Evolutionary conservation across 768 basidiomycete genomes (phyloP), one percentile per base, ranked within the genome.

Genomic region (Floccularia luteovirens): DNA sequence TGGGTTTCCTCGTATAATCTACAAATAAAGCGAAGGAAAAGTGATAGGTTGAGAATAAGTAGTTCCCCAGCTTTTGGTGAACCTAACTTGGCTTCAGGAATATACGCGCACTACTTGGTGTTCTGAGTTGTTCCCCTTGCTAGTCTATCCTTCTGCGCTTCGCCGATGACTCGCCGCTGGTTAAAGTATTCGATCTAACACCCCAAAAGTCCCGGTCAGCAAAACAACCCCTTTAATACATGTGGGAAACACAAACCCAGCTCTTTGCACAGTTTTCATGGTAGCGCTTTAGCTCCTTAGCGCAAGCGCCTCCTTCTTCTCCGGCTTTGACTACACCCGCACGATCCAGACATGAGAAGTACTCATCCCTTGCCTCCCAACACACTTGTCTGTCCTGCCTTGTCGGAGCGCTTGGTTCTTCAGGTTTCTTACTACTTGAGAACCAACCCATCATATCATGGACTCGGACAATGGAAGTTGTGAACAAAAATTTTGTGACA

Each of bases 171-270:
- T 39, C 92, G 72, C 24, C 91, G 78, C 57, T 90, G 86, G 65
- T 96, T 94, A 54, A 97, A 96, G 58, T 97, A 94, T 20, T 88
- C 87, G 51, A 97, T 82, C 93, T 97, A 49, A 24, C 31, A 33
- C 42, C 38, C 16, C 21, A 38, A 33, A 24, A 8, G 8, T 17
- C 13, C 33, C 10, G 8, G 17, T 34, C 17, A 11, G 11, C 22
- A 14, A 14, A 19, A 20, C 22, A 4, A 4, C 24, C n/a, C 13
- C 6, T 16, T 28, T 22, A 10, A 25, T 3, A 17, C 7, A 22
- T 28, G 8, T 28, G 8, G 8, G 14, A 8, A 28, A 8, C 16
- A 70, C 81, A 42, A 57, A 90, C 91, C 90, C 90, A 94, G 60
- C 90, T 92, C 60, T 78, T 82, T 2, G 88, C 89, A 55, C 91